Evolutionary conservation across 2,329 filamentous ascomycete species (phyloP), one percentile per base, ranked within the genome.

Genomic region (Epichloe amarillans): DNA sequence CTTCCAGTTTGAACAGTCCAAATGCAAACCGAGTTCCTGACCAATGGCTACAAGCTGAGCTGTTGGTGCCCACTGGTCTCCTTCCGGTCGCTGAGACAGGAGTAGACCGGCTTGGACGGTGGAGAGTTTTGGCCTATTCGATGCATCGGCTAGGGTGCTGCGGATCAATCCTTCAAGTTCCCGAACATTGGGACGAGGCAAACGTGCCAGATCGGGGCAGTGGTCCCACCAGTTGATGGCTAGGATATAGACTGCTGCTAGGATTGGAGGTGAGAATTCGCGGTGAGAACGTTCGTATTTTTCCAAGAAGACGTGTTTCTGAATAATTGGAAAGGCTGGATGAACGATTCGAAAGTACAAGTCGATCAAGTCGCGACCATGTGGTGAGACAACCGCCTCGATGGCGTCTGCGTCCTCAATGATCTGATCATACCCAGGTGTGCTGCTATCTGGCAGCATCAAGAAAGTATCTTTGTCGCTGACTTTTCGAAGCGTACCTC

Each of bases 151-250:
- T 50, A 95, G 72, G 15, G 86, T 82, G 51, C 79, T 79, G 59
- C 83, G 79, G 43, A 89, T 83, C 42, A 93, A 75, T 53, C 79
- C 75, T 66, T 94, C 88, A 21, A 94, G 70, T 52, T 82, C 79
- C 39, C 73, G 72, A n/a, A 86, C 75, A 65, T 95, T 82, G 1
- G 88, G 88, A 53, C 79, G 80, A 21, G 79, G 78, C 23, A 79
- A 71, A 19, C 72, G 70, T 39, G 80, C 77, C 23, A 91, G 74
- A 21, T 81, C 78, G 17, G 82, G 77, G 55, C 82, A 84, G 54
- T 86, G 76, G 48, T 88, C 81, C 82, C 89, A 93, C 83, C 89
- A 95, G 64, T 91, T 89, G 60, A 94, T 77, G 8, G 89, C 87
- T 23, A 95, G 72, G 23, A 95, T 80, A 61, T 95, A 93, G 59